Conservation (phyloP, 306 rosid species). For the Adenanthera pavonina region DNA sequence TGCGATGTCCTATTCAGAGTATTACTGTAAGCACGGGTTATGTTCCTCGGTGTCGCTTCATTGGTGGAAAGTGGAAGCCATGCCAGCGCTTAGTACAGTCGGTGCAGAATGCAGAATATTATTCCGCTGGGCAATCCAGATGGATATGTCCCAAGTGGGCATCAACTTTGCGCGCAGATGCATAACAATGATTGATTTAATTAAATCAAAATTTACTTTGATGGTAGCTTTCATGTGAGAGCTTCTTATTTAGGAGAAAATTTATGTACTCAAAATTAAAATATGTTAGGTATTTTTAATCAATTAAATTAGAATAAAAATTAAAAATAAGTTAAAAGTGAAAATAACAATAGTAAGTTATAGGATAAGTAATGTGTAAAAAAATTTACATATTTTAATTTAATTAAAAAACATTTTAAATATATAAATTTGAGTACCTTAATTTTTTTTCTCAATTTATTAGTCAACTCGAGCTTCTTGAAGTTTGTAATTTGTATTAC, state of each 20-base stretch:
- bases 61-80: slow-evolving; percentile 20
- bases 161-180: slow-evolving; percentile 10
- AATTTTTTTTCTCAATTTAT: too few species aligned
- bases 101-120: slow-evolving; percentile 8
- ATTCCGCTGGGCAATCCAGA: slow-evolving; percentile 32
- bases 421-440: too few species aligned
- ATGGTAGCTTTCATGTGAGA: neutral
- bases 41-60: slow-evolving; percentile 27
- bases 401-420: too few species aligned
- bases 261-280: too few species aligned
- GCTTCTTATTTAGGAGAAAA: too few species aligned
- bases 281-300: too few species aligned
- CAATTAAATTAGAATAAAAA: too few species aligned
- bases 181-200: slow-evolving; percentile 6
- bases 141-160: slow-evolving; percentile 8
- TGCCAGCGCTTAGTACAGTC: neutral
- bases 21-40: slow-evolving; percentile 1
- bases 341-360: too few species aligned
- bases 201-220: neutral
- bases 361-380: too few species aligned
- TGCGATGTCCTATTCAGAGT: slow-evolving; percentile 28
- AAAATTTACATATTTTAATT: too few species aligned
- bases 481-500: neutral
- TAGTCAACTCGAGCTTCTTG: too few species aligned
- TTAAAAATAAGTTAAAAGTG: too few species aligned